Conservation (phyloP, 2,329 filamentous ascomycete genomes). For the Emmonsiellopsis sp. region DNA sequence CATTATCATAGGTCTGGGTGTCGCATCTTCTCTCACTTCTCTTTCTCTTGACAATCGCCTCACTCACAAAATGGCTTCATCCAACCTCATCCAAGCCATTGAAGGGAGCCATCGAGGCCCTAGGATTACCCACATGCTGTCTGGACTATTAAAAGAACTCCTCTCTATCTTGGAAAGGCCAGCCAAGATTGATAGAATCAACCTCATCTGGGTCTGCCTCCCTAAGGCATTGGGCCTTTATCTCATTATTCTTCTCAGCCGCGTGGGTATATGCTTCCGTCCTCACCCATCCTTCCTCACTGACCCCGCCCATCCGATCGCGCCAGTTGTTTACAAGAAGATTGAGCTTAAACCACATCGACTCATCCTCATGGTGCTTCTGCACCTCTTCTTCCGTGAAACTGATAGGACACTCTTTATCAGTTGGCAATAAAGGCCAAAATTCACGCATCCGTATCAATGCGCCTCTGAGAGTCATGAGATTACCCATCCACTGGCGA, state of each 20-base stretch:
- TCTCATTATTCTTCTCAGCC: conserved; percentile 4
- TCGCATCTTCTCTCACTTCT: too few species aligned
- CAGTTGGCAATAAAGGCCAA: conserved; percentile 5
- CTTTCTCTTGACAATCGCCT: too few species aligned
- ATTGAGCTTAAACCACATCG: conserved; percentile 6
- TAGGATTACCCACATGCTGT: too few species aligned
- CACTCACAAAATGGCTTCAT: too few species aligned
- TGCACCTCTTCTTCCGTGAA: conserved; percentile 7
- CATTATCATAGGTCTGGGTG: too few species aligned
- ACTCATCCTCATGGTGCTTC: conserved; percentile 7
- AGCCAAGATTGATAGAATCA: conserved; percentile 5
- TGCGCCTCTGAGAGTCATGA: conserved; percentile 14
- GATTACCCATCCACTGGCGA: conserved; percentile 16
- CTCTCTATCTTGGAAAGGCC: conserved; percentile 11
- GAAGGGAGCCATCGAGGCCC: too few species aligned
- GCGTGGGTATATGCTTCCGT: conserved; percentile 6
- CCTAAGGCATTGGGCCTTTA: conserved; percentile 1
- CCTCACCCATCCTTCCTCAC: conserved; percentile 11
- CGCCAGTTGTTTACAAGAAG: conserved; percentile 9
- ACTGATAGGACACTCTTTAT: conserved; percentile 4
- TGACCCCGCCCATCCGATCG: conserved; percentile 5
- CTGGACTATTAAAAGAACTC: conserved; percentile 9
- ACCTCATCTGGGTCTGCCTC: conserved; percentile 7
- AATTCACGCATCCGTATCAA: conserved; percentile 12
- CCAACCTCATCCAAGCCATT: too few species aligned